Percentiles rank a stretch among this genome's conserved stretches.
phyloP scores from a whole-genome alignment of 2,329 filamentous ascomycete genomes.

The Amauroascus verrucosus region DNA sequence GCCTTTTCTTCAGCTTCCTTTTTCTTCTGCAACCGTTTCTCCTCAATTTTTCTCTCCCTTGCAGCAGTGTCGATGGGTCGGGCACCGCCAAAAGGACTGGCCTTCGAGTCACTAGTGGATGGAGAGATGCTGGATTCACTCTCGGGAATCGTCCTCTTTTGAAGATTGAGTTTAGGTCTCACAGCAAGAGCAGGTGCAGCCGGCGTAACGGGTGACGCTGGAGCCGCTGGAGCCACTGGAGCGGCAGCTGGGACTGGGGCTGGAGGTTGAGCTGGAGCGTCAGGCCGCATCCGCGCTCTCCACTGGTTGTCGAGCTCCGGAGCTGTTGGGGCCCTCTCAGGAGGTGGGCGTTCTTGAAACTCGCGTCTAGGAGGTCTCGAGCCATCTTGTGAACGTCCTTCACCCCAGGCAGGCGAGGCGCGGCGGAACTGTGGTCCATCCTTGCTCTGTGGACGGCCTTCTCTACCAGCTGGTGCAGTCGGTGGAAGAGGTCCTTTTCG shows the following conservation, averaged over 20 bases:
- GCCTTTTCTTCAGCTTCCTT: slow-evolving; percentile 78
- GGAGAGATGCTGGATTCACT: slow-evolving; percentile 41
- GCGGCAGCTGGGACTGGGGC: slow-evolving; percentile 53
- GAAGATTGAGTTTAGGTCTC: slow-evolving; percentile 75
- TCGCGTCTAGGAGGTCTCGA: slow-evolving; percentile 71
- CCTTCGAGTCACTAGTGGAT: slow-evolving; percentile 57
- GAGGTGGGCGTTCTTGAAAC: slow-evolving; percentile 55
- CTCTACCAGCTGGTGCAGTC: slow-evolving; percentile 35
- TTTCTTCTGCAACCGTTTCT: slow-evolving; percentile 76
- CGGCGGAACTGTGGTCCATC: slow-evolving; percentile 54
- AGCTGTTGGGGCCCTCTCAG: slow-evolving; percentile 67
- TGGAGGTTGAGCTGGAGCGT: slow-evolving; percentile 52
- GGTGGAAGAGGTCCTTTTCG: slow-evolving; percentile 85
- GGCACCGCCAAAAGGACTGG: slow-evolving; percentile 87
- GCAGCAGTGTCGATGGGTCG: slow-evolving; percentile 87
- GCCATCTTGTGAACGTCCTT: slow-evolving; percentile 59
- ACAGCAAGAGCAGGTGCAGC: slow-evolving; percentile 42
- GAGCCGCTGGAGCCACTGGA: slow-evolving; percentile 42
- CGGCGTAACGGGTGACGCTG: slow-evolving; percentile 60
- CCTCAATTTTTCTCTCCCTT: slow-evolving; percentile 79
- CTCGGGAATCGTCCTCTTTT: slow-evolving; percentile 85
- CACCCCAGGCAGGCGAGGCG: slow-evolving; percentile 65
- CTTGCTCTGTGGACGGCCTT: slow-evolving; percentile 49
- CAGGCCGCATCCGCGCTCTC: slow-evolving; percentile 85
- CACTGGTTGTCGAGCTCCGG: slow-evolving; percentile 90